Percentiles rank a stretch among this genome's conserved stretches.
Evolutionary conservation across 2,329 filamentous ascomycete species (phyloP).

Genomic region (Hansfordia pulvinata): DNA sequence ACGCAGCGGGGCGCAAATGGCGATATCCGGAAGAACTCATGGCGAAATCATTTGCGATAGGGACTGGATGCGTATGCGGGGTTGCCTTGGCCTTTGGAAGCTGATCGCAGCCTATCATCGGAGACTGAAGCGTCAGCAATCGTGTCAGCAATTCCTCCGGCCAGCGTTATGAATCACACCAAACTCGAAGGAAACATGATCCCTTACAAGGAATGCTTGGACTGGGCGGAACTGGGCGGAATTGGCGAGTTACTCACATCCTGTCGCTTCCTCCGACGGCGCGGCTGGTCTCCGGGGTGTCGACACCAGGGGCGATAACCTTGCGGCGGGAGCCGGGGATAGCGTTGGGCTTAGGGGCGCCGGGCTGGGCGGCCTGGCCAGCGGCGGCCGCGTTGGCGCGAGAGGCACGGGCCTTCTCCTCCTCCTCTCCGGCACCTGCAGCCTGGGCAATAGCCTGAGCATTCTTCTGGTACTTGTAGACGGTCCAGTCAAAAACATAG

Average conservation of each 20-base stretch:
- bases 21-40: no score
- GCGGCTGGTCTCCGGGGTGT: constrained; percentile 61
- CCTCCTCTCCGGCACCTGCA: constrained; percentile 56
- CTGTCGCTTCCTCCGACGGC: constrained; percentile 71
- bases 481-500: constrained; percentile 99
- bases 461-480: constrained; percentile 99
- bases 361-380: constrained; percentile 43
- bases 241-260: constrained; percentile 77
- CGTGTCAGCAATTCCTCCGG: constrained; percentile 62
- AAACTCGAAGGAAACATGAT: constrained; percentile 73
- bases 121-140: constrained; percentile 71
- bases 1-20: no score
- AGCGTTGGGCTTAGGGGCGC: constrained; percentile 56
- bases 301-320: constrained; percentile 53
- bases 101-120: constrained; percentile 77
- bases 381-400: constrained; percentile 53
- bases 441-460: constrained; percentile 86
- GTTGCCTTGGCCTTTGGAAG: constrained; percentile 49
- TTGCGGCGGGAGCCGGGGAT: constrained; percentile 71
- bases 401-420: constrained; percentile 61
- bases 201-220: constrained; percentile 75
- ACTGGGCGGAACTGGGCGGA: constrained; percentile 27
- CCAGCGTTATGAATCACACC: constrained; percentile 65
- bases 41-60: constrained; percentile 31
- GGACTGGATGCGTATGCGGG: constrained; percentile 26